Conservation (phyloP, 257 asterid species). For the Solanum gandarillasii region DNA sequence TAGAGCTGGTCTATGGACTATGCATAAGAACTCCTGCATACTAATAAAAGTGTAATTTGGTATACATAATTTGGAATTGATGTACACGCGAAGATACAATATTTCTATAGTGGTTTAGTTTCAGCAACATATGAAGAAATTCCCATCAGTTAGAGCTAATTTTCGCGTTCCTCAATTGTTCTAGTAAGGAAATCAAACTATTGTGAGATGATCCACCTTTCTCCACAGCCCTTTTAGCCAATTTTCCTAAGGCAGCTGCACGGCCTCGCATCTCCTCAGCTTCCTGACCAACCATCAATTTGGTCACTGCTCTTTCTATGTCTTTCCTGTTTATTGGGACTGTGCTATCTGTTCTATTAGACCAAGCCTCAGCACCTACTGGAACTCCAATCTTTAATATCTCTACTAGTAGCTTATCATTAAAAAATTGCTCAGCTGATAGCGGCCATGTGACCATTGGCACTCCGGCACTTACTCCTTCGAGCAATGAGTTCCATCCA, state of each 20-base stretch:
- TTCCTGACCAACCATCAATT: background rate
- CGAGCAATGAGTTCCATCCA: slow-evolving; percentile 31
- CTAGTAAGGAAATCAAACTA: background rate
- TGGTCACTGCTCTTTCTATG: background rate
- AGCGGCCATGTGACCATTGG: slow-evolving; percentile 45
- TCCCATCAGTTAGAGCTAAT: background rate
- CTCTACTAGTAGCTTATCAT: slow-evolving; percentile 1
- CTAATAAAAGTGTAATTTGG: background rate
- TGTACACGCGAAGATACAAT: background rate
- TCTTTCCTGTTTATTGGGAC: background rate
- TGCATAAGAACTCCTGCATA: background rate
- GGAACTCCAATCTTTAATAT: slow-evolving; percentile 17
- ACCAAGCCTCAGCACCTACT: slow-evolving; percentile 24
- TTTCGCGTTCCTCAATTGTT: background rate
- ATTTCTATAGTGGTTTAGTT: background rate
- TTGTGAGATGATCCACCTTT: background rate
- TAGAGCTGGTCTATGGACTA: background rate
- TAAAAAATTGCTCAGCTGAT: slow-evolving; percentile 16
- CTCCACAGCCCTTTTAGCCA: background rate
- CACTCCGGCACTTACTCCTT: slow-evolving; percentile 23
- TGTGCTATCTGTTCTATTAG: background rate
- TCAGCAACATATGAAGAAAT: background rate
- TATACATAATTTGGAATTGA: background rate
- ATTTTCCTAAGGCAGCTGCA: background rate
- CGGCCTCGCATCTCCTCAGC: background rate